Evolutionary conservation across 2,329 filamentous ascomycete species (phyloP), one percentile per base, ranked within the genome.

Genomic region (Colletotrichum brevisporum): DNA sequence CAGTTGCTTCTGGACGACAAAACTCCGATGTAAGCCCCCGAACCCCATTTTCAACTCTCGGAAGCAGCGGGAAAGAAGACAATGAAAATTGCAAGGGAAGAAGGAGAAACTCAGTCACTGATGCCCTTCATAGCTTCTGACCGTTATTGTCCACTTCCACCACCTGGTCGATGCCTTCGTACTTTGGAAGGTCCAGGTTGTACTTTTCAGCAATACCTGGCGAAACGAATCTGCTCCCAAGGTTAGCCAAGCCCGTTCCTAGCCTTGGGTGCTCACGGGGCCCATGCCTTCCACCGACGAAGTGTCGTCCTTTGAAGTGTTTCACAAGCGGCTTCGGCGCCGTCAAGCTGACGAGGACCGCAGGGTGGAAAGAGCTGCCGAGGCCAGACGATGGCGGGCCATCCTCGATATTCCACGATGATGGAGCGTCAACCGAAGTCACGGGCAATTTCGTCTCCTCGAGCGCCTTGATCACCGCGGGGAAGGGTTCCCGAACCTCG

Each of bases 401-500:
- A 12, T 85, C 84, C 76, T 97, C 93, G 65, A 99, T 97, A 79
- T 96, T 90, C 96, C 96, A 99, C 2, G 93, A 96, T 39, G 94
- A 97, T 1, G 96, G 96, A 6, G 94, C 94, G 81, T 99, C 96
- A 24, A 99, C 93, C 3, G 94, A 92, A 3, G 96, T 91, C 0
- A 98, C 92, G 0, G 94, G 93, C 8, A 96, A 76, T 27, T 86
- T 86, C 5, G 92, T 92, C 50, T 90, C 86, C 73, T 94, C 89
- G 45, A 99, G 85, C 8, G 92, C 90, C 70, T 88, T 84, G 74
- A 99, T 97, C 15, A 98, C 92, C 0, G 86, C 86, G 0, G 91
- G 91, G 77, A 98, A 99, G 1, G 96, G 96, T 73, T 97, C 94
- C n/a, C 96, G 91, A 61, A 99, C 91, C 72, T 96, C 91, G 6